Evolutionary conservation across 2,329 filamentous ascomycete species (phyloP), one percentile per base, ranked within the genome.

Genomic region (Fusarium sp.): DNA sequence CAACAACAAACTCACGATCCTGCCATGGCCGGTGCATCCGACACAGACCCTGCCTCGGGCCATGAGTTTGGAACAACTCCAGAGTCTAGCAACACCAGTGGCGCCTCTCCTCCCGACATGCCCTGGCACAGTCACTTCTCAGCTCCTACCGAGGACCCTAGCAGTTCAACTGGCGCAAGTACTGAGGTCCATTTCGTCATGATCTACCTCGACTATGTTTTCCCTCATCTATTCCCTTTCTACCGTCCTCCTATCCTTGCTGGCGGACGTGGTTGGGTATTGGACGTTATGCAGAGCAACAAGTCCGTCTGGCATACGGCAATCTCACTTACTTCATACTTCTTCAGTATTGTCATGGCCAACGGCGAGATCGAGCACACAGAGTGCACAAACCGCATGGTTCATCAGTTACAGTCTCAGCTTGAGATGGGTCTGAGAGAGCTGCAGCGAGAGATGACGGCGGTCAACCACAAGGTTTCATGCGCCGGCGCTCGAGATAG

Each of bases 161-260:
- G 68, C 42, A 66, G 55, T 24, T 63, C 74, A 49, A 53, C 56
- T 14, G 74, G 71, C 4, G 69, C 71, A 10, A 77, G 76, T 30
- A 74, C 75, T n/a, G 78, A 80, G 55, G 72, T 82, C 1, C 79
- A 82, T 72, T 82, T 85, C 45, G 78, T 86, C 60, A 87, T 88
- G 83, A 83, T 87, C 60, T 91, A 90, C 73, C 81, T 90, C 47
- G 88, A 91, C 75, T 85, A 87, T 67, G 82, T 90, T 22, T 85
- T 90, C 65, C 88, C 89, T 3, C 87, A 89, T 69, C 78, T 90
- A 2, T 90, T 88, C 73, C 89, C 89, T 4, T 87, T 90, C 74
- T 91, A 90, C 76, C 83, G 83, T 4, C 88, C 89, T 1, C 81
- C 82, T 4, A 74, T 88, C 8, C 80, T 87, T 6, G 81, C 86